Evolutionary conservation across 108 stramenopile species (phyloP), one percentile per base, ranked within the genome.

Genomic region (Pinguiococcus pyrenoidosus): DNA sequence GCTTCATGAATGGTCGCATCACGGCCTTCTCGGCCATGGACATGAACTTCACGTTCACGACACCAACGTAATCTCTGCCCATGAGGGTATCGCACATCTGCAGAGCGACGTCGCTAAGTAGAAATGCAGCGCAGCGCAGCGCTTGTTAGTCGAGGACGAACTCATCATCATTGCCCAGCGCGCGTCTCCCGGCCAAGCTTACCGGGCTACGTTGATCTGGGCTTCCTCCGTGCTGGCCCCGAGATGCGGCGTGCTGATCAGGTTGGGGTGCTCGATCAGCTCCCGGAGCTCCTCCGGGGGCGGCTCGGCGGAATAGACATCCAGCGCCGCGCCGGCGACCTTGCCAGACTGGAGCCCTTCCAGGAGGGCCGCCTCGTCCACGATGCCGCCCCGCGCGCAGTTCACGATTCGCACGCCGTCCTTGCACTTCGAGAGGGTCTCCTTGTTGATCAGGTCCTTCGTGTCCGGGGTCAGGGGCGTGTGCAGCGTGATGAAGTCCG

Each of bases 1-100:
- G 7, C 14, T 25, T 13, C 3, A 48, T n/a, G 20, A 46, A 46
- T 0, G 52, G 39, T 1, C 26, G 12, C n/a, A 46, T 46, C 14
- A 13, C 27, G 2, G 46, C 16, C 21, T 64, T 50, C n/a, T 56
- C 61, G 13, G 68, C 54, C 23, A 64, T 58, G 34, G 59, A 52
- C 53, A 69, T 64, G 52, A 62, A 69, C 24, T 29, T 32, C 32
- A 69, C 68, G 35, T 69, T 69, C 1, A 66, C 59, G n/a, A 69
- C 65, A n/a, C 68, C 68, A 13, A 49, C 52, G 60, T 30, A 68
- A 27, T 53, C 68, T 29, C 45, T 66, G 29, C 63, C 56, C 52
- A 55, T 64, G 4, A 69, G 57, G 18, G 63, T 64, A 44, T 66
- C 68, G 43, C 68, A 69, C 68, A 69, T 69, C 53, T 69, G 68